phyloP scores from a whole-genome alignment of 176 grass and related monocot species.

The Ensete glaucum region DNA sequence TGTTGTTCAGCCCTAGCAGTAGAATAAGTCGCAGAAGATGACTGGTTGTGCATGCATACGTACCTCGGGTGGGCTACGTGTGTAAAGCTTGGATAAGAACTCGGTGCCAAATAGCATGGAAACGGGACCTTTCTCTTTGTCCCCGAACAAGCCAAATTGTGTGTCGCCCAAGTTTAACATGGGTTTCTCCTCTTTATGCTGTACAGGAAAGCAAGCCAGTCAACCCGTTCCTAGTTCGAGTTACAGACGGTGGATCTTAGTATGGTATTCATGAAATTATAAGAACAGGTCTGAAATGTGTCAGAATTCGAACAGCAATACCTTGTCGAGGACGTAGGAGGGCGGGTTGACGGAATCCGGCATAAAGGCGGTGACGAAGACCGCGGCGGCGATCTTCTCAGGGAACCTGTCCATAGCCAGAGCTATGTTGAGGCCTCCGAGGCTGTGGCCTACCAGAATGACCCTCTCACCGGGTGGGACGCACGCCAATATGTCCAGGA shows the following conservation, averaged over 20 bases:
- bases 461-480: constrained; percentile 45
- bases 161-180: constrained; percentile 53
- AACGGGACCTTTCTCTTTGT: constrained; percentile 26
- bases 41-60: no score
- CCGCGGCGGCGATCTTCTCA: constrained; percentile 57
- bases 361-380: constrained; percentile 68
- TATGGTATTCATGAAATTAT: no score
- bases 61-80: constrained; percentile 59
- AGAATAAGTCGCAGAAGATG: no score
- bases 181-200: constrained; percentile 19
- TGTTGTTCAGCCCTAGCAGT: background rate
- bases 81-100: constrained; percentile 21
- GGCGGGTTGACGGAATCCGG: constrained; percentile 34
- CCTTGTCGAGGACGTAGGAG: constrained; percentile 40
- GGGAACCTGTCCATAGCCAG: constrained; percentile 71
- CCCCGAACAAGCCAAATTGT: constrained; percentile 30
- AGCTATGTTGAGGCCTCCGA: constrained; percentile 51
- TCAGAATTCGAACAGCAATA: background rate
- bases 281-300: no score
- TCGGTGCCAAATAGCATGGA: constrained; percentile 41
- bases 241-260: no score
- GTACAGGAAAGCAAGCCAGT: background rate
- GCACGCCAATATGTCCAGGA: constrained; percentile 42
- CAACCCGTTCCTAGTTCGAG: no score
- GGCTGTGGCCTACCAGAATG: constrained; percentile 69